phyloP scores from a whole-genome alignment of 495 filamentous ascomycete species.

The Neurospora tetrasperma region DNA sequence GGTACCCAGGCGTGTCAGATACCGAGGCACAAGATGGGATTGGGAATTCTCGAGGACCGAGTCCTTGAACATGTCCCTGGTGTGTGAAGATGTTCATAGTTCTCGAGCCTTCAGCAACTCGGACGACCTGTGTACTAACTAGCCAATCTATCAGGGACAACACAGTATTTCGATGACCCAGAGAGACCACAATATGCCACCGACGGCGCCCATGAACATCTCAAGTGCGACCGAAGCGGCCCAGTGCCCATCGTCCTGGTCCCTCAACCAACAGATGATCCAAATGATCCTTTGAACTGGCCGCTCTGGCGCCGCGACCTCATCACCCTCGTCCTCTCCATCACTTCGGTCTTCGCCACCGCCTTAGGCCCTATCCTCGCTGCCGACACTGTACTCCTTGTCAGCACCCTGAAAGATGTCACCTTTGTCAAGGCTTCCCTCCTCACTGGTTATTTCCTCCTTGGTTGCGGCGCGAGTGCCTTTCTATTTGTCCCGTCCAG shows the following conservation, averaged over 20 bases:
- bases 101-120: neutral
- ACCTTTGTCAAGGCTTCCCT: conserved; percentile 64
- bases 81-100: conserved; percentile 22
- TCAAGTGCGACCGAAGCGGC: conserved; percentile 67
- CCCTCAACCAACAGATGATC: conserved; percentile 71
- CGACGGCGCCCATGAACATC: conserved; percentile 25
- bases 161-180: conserved; percentile 50
- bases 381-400: conserved; percentile 68
- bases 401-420: conserved; percentile 39
- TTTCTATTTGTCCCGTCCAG: conserved; percentile 78
- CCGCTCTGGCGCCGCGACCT: conserved; percentile 76
- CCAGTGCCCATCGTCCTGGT: conserved; percentile 61
- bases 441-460: conserved; percentile 79
- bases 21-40: conserved; percentile 51
- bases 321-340: conserved; percentile 66
- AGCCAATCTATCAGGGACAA: conserved; percentile 42
- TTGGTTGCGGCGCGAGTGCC: conserved; percentile 70
- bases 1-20: neutral
- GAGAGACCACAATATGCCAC: conserved; percentile 32
- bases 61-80: conserved; percentile 62
- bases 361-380: conserved; percentile 77
- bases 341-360: conserved; percentile 70
- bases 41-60: conserved; percentile 65
- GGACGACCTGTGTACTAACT: neutral
- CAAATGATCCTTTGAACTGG: conserved; percentile 80